Evolutionary conservation across 225 moss, liverwort and hornwort species (phyloP).

Genomic region (Bryoerythrophyllum caledonicum): DNA sequence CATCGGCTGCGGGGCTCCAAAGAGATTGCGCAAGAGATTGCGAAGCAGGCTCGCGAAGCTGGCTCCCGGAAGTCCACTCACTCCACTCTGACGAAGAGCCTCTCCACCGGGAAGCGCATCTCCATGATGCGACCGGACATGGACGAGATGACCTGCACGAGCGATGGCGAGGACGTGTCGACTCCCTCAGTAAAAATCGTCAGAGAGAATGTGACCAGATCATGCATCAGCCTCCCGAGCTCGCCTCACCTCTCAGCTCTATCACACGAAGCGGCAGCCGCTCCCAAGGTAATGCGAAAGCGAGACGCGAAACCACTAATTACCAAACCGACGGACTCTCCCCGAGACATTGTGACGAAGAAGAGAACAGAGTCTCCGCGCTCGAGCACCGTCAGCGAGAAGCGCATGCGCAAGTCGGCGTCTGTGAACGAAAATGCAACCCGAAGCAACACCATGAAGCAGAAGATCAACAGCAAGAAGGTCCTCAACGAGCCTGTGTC

Average conservation of each 20-base stretch:
- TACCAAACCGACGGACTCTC: constrained; percentile 1
- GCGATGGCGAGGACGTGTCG: constrained; percentile 28
- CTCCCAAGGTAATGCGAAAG: constrained; percentile 18
- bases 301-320: background rate
- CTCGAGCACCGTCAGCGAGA: constrained; percentile 16
- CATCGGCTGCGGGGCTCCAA: constrained; percentile 29
- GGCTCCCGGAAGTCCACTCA: constrained; percentile 29
- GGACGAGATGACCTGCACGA: constrained; percentile 31
- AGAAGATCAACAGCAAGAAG: constrained; percentile 31
- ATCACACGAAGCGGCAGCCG: constrained; percentile 6
- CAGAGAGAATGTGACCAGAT: constrained; percentile 29
- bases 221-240: constrained; percentile 40
- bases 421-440: constrained; percentile 17
- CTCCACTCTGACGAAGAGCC: constrained; percentile 35
- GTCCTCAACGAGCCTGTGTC: constrained; percentile 25
- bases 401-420: constrained; percentile 15
- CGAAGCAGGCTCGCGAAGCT: constrained; percentile 49
- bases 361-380: constrained; percentile 22
- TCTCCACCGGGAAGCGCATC: constrained; percentile 53
- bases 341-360: constrained; percentile 15
- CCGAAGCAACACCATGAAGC: constrained; percentile 30
- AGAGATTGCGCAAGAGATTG: constrained; percentile 72
- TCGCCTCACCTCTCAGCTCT: constrained; percentile 28
- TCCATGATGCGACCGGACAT: constrained; percentile 32
- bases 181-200: constrained; percentile 30